Percentiles rank a stretch among this genome's conserved stretches.
phyloP scores from a whole-genome alignment of 441 rosid genomes.

The Erodium chrysanthum region DNA sequence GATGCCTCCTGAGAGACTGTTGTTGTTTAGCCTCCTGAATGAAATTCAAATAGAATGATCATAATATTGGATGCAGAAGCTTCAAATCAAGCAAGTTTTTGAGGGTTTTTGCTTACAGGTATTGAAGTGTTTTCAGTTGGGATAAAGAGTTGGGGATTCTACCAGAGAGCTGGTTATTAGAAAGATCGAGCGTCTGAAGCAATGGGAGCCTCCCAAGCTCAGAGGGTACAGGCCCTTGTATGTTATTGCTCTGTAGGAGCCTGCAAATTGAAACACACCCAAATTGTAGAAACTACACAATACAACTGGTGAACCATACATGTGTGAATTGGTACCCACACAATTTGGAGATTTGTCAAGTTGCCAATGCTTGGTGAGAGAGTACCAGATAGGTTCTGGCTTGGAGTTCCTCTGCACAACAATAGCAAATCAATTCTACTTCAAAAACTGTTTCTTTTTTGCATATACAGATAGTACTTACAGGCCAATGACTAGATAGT shows the following conservation, averaged over 20 bases:
- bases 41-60: conserved; percentile 4
- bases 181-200: conserved; percentile 86
- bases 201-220: conserved; percentile 62
- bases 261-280: conserved; percentile 28
- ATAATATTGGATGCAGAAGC: conserved; percentile 7
- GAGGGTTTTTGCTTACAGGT: conserved; percentile 44
- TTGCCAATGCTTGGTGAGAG: conserved; percentile 88
- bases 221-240: conserved; percentile 62
- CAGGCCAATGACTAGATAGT: conserved; percentile 83
- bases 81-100: neutral
- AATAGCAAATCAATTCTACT: conserved; percentile 13
- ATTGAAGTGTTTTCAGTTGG: conserved; percentile 50
- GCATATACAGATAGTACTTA: conserved; percentile 30
- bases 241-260: conserved; percentile 83
- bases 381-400: conserved; percentile 88
- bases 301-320: neutral
- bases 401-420: conserved; percentile 67
- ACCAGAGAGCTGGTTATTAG: conserved; percentile 59
- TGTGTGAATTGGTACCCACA: conserved; percentile 36
- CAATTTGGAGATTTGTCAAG: conserved; percentile 83
- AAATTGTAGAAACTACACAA: neutral
- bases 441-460: neutral
- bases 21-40: conserved; percentile 82
- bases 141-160: conserved; percentile 54
- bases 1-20: conserved; percentile 63